Evolutionary conservation across 441 rosid species (phyloP), one percentile per base, ranked within the genome.

Genomic region (Gossypium trilobum): DNA sequence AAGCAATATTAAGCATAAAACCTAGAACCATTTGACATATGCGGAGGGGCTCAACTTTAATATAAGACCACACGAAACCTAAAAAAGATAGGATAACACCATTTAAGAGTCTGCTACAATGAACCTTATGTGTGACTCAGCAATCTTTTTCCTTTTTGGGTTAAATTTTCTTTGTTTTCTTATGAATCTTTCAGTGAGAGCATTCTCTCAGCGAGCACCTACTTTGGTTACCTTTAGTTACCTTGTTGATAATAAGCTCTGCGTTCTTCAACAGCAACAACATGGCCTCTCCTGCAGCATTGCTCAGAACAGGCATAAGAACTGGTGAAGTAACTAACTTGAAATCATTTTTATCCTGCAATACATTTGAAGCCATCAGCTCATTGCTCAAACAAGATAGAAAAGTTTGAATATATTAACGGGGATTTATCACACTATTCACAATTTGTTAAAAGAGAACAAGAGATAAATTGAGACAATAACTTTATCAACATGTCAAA

Each of bases 221-320:
- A 16, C 46, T 71, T 33, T 33, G 39, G 39, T 33, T 33, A 71
- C 58, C 61, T 33, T 14, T 60, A 71, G 22, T 80, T 81, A 91
- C 99, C 97, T 94, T 94, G 83, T 76, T 87, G 67, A 83, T 85
- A 56, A 94, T 92, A 80, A 92, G 94, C 70, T 90, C 97, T 39
- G 95, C 94, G 27, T 82, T 87, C 89, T 87, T 92, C 79, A 92
- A 85, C 78, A 92, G 91, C 84, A 94, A 79, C 78, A 94, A 80
- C 46, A 92, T 72, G 19, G 99, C 88, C 79, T 94, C 99, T 0
- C 97, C 97, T n/a, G 95, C 78, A 77, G 99, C 99, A 73, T 88
- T 82, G 78, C 86, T 90, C 77, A 92, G 79, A 79, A 92, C 97
- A 70, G 99, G 99, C 74, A 92, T 78, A 56, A 92, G 95, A 78